A percentile compares a stretch with the other conserved stretches of the same genome.
These are phyloP conservation scores for Pichia inconspicua DNA, from an alignment of 1,139 yeast genomes.

Conservation along the genomic window DNA sequence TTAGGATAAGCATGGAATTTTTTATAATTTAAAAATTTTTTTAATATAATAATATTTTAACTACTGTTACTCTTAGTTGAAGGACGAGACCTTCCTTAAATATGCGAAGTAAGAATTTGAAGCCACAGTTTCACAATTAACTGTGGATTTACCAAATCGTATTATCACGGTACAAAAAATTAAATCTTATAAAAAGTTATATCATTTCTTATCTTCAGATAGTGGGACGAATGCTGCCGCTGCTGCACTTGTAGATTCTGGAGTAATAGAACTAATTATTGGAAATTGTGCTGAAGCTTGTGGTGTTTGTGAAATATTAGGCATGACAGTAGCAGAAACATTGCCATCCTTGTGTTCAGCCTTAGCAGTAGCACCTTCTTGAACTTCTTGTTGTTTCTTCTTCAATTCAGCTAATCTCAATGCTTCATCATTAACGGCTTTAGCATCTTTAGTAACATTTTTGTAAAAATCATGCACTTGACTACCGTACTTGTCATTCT, in stretches of 20 bases:
- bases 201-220: not conserved
- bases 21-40: not conserved
- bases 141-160: no score
- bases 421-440: slow-evolving; percentile 67
- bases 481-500: slow-evolving; percentile 36
- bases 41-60: not conserved
- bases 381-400: slow-evolving; percentile 15
- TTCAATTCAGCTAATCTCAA: slow-evolving; percentile 57
- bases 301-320: slow-evolving; percentile 17
- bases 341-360: not conserved
- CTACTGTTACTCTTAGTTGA: no score
- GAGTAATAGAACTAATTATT: slow-evolving; percentile 16
- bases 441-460: slow-evolving; percentile 46
- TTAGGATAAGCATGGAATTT: not conserved
- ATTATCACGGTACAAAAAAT: no score
- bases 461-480: slow-evolving; percentile 47
- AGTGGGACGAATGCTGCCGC: slow-evolving; percentile 22
- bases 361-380: slow-evolving; percentile 16
- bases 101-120: not conserved
- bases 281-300: slow-evolving; percentile 16
- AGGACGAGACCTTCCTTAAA: not conserved
- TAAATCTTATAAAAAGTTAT: no score
- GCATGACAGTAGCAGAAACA: slow-evolving; percentile 13
- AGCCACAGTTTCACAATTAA: not conserved
- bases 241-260: slow-evolving; percentile 18